Evolutionary conservation across 805 yeast genomes (phyloP), one percentile per base, ranked within the genome.

Genomic region (baker's yeast (Saccharomyces cerevisiae)): DNA sequence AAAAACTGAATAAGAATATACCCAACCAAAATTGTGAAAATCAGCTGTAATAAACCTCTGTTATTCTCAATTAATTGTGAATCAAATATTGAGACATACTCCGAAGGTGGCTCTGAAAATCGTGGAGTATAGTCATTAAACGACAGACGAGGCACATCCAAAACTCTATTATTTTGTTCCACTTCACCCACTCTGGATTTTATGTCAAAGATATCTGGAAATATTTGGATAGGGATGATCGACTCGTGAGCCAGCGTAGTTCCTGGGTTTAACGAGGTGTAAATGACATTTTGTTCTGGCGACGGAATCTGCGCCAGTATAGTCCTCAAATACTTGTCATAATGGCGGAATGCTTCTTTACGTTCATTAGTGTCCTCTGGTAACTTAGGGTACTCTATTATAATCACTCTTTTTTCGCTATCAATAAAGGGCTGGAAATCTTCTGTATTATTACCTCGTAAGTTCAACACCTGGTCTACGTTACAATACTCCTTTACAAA

Each of bases 281-380:
- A 73, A 1, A 89, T 67, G 1, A 90, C 70, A 1, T 89, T 74
- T 53, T 77, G 78, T 56, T 80, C 79, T 0, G 96, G 96, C 0
- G 91, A 76, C 0, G 97, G 96, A 11, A 87, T 67, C 53, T 80
- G 81, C 41, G 87, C 78, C n/a, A 87, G 57, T 3, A 87, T 75
- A 21, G 75, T 74, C 51, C 85, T 73, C 10, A 88, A 61, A 48
- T 73, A 69, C 48, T 75, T 78, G 59, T 79, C 83, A 49, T 77
- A 72, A 29, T 70, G 63, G 13, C 66, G 59, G 31, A 82, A 63
- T 1, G 71, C 71, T 21, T 59, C 59, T 0, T 56, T 56, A 51
- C 80, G 57, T 13, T 51, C 59, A 3, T 65, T 65, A 6, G 72
- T 68, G 24, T 64, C 66, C 41, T 57, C 61, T 0, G 79, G 76